These are phyloP conservation scores for Rubus idaeus DNA, from an alignment of 306 rosid genomes.

Conservation along the genomic window DNA sequence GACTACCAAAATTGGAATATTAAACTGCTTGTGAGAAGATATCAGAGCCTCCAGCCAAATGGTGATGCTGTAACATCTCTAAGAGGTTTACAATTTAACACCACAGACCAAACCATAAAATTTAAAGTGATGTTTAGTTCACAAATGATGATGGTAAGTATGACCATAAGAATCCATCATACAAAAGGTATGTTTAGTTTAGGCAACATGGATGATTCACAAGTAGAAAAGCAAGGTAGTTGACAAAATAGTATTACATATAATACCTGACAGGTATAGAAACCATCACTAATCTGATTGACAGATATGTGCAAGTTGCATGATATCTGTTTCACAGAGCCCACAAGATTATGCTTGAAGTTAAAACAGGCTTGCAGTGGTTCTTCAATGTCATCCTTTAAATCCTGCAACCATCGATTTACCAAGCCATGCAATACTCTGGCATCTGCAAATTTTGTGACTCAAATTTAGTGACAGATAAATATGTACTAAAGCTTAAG, in stretches of 20 bases:
- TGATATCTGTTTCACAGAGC: slow-evolving; percentile 58
- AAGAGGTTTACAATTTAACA: neutral
- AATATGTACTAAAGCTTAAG: neutral
- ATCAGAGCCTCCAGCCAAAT: neutral
- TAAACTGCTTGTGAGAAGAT: neutral
- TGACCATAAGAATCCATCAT: neutral
- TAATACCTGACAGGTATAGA: slow-evolving; percentile 61
- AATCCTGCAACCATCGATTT: slow-evolving; percentile 57
- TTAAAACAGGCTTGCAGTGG: slow-evolving; percentile 54
- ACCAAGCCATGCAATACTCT: slow-evolving; percentile 66
- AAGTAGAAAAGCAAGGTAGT: neutral
- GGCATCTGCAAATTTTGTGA: slow-evolving; percentile 50
- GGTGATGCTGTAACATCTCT: neutral
- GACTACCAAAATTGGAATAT: neutral
- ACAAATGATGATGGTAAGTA: neutral
- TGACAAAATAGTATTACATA: neutral
- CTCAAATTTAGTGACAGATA: neutral
- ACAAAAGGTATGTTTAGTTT: neutral
- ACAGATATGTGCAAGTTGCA: slow-evolving; percentile 54
- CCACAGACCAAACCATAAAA: neutral
- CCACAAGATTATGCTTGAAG: slow-evolving; percentile 49
- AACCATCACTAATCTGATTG: slow-evolving; percentile 47
- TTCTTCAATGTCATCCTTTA: slow-evolving; percentile 63
- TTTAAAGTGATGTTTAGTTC: neutral
- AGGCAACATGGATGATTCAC: slow-evolving; percentile 3